Base-by-base conservation (phyloP, 495 filamentous ascomycete genomes). In the Cercophora newfieldiana region DNA sequence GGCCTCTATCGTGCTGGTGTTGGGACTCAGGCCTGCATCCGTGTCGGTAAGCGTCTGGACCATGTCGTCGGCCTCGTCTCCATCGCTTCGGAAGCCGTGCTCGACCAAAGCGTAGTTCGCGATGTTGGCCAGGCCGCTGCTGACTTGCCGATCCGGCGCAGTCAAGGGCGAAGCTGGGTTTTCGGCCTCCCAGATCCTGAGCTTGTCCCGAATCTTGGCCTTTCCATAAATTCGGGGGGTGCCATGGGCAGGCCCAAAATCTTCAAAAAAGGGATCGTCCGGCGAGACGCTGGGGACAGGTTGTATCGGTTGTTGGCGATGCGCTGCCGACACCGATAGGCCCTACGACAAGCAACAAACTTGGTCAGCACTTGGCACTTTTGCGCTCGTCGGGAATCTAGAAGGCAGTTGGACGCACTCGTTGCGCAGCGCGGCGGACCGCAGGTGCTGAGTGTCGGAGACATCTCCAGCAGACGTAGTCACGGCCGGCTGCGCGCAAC, bases 181-280 rank as follows among this genome's bases (percentile, higher is more conserved):
- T 62, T 83, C 81, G 61, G 63, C 70, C 69, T 85, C 79, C 88
- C 88, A 90, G 78, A 76, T 73, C 33, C 77, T 75, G 21, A 90
- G 74, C 51, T 81, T 81, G 33, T 82, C 68, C 63, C 86, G 80
- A 57, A 88, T 84, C 25, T 48, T 22, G 57, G 29, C 63, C 26
- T 30, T 28, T 48, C 59, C 5, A n/a, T 53, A 51, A 53, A 24
- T 21, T 7, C 33, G 31, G 53, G 53, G 31, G 19, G 54, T 28
- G 16, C 26, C 28, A 26, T 22, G 2, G 50, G 2, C n/a, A 14
- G 50, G 50, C 37, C 37, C 12, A 16, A 44, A 44, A 44, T 44
- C 37, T 14, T 44, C 37, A 8, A 14, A 8, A 16, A 16, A 14
- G 51, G 51, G 33, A 14, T 50, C 29, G 25, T 26, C 22, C 16